These are phyloP conservation scores for Gossypium anomalum DNA, from an alignment of 345 rosid species.

Conservation along the genomic window DNA sequence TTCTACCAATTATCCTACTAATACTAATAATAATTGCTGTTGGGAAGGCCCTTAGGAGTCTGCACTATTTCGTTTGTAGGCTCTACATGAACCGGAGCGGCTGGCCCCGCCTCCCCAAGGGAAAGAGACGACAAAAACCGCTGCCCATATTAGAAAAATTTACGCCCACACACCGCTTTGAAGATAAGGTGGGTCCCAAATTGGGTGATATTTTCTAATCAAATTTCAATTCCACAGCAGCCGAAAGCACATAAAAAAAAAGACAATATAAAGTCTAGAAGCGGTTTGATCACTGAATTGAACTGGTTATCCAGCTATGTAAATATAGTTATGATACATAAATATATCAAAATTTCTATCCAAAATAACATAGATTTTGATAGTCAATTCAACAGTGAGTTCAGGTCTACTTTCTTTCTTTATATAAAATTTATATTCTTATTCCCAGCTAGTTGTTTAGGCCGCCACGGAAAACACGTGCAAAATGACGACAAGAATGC, in stretches of 20 bases:
- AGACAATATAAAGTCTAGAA: too few species aligned
- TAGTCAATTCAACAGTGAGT: too few species aligned
- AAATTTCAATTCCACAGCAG: too few species aligned
- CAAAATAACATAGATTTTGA: too few species aligned
- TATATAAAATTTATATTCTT: not conserved
- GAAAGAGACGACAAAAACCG: not conserved
- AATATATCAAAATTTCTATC: too few species aligned
- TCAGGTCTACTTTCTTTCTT: too few species aligned
- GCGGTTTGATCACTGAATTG: too few species aligned
- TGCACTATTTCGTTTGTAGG: not conserved
- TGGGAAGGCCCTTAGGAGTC: not conserved
- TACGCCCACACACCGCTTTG: not conserved
- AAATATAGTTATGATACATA: too few species aligned
- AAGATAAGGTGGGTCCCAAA: slow-evolving; percentile 1
- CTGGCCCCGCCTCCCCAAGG: not conserved
- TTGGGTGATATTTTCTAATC: not conserved
- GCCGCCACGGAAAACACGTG: not conserved
- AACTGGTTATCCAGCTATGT: not conserved
- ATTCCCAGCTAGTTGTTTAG: not conserved
- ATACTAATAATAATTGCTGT: not conserved
- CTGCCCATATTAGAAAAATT: not conserved
- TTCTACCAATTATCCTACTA: too few species aligned
- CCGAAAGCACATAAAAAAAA: too few species aligned
- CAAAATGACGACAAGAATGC: not conserved
- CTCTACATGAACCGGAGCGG: not conserved